Evolutionary conservation across 495 filamentous ascomycete species (phyloP).

Genomic region (Hyphodiscus hymeniophilus): DNA sequence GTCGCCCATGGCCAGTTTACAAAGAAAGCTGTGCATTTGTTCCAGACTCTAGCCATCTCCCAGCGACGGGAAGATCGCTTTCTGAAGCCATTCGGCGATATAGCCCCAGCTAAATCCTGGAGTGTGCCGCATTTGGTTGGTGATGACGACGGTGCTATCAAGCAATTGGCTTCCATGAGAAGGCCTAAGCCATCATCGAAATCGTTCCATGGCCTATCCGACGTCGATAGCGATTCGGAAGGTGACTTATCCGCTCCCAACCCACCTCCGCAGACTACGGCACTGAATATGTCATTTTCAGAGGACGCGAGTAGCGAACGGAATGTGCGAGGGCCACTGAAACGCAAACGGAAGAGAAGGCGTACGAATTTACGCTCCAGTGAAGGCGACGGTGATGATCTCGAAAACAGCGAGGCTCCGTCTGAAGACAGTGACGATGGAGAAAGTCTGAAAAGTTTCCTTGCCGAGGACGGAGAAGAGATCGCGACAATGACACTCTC

Average conservation of each 20-base stretch:
- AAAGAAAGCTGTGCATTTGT: conserved; percentile 35
- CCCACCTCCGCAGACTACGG: conserved; percentile 8
- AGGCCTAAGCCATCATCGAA: conserved; percentile 8
- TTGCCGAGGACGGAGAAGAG: conserved; percentile 4
- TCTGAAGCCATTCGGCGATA: conserved; percentile 23
- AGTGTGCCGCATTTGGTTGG: conserved; percentile 19
- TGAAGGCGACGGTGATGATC: conserved; percentile 18
- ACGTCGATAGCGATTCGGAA: conserved; percentile 19
- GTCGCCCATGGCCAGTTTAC: conserved; percentile 40
- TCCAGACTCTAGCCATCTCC: conserved; percentile 18
- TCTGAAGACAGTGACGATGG: conserved; percentile 19
- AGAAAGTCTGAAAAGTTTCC: conserved; percentile 17
- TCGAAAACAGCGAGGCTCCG: conserved; percentile 11
- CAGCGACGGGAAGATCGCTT: conserved; percentile 20
- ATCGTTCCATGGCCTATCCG: not conserved
- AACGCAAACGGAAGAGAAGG: not conserved
- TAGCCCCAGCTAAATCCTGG: conserved; percentile 23
- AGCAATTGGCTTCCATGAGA: not conserved
- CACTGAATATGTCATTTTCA: conserved; percentile 1
- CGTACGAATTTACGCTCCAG: not conserved
- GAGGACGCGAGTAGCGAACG: conserved; percentile 11
- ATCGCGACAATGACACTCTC: not conserved
- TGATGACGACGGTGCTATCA: conserved; percentile 1
- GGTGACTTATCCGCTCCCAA: conserved; percentile 8
- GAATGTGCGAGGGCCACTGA: conserved; percentile 3